Evolutionary conservation across 768 basidiomycete genomes (phyloP), one percentile per base, ranked within the genome.

Genomic region (Fomitopsis serialis): DNA sequence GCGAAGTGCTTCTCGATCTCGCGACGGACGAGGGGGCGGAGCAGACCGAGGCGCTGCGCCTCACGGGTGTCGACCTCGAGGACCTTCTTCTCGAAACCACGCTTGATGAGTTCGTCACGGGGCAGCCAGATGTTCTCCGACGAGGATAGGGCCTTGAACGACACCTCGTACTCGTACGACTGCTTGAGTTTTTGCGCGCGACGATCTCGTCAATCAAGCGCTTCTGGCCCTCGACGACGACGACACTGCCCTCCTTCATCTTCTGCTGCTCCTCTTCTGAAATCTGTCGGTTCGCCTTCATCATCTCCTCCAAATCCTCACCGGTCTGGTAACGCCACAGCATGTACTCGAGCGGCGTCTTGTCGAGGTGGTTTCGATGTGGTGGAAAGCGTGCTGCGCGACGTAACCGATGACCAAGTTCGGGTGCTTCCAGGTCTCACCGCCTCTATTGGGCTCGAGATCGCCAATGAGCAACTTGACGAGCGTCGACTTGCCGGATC

Each of bases 271-370:
- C 95, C 69, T 89, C 93, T 52, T 87, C 92, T 57, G 81, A 76
- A 70, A 98, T 90, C 72, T 86, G 78, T 60, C 92, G 89, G 71
- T 72, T 85, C 54, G 91, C 93, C 82, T 97, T 98, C 74, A 74
- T 75, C 84, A 98, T 81, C 78, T 97, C 95, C 76, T 98, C 95
- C 69, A 97, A 74, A 79, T 98, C 95, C 73, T 98, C 95, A 71
- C 95, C 95, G 54, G 95, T 98, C 82, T 98, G 95, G 85, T 97
- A 98, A 75, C 95, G 94, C 95, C 95, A 98, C 61, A 98, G 77
- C 92, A 98, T 93, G 81, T 98, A 98, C 77, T 98, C 95, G 63
- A 98, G 86, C 47, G 95, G 92, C 13, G 95, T 98, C 82, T 94
- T 96, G 81, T 98, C 95, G 68, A 98, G 90, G 69, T 98, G 95